A percentile compares a stretch with the other conserved stretches of the same genome.
These are phyloP conservation scores for Pythium aphanidermatum DNA, from an alignment of 352 stramenopile species.

Conservation along the genomic window DNA sequence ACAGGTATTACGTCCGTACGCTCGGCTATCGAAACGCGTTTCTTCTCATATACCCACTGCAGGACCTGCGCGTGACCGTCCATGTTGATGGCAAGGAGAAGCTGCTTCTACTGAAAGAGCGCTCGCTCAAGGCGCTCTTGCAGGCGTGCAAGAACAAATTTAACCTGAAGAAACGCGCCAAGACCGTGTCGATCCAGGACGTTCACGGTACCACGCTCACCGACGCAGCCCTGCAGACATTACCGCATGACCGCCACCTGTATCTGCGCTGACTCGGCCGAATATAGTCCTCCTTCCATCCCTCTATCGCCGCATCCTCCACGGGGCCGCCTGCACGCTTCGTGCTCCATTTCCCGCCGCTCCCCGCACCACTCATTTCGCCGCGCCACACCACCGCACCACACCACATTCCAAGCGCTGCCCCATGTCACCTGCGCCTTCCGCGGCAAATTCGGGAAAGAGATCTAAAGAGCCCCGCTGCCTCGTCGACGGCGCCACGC, in stretches of 20 bases:
- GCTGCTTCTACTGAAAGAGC: constrained; percentile 29
- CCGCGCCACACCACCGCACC: constrained; percentile 16
- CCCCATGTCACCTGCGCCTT: constrained; percentile 29
- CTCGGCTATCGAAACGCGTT: too few species aligned
- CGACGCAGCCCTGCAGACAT: constrained; percentile 14
- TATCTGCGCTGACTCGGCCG: constrained; percentile 29
- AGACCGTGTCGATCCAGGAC: constrained; percentile 25
- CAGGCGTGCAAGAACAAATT: constrained; percentile 36
- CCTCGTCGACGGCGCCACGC: constrained; percentile 40
- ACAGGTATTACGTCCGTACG: too few species aligned
- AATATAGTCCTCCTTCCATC: constrained; percentile 2
- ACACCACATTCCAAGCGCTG: constrained; percentile 22
- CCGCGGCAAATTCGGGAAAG: constrained; percentile 65
- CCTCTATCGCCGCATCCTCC: not conserved
- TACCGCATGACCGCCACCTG: constrained; percentile 27
- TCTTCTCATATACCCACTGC: not conserved
- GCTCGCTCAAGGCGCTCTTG: constrained; percentile 23
- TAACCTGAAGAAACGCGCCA: constrained; percentile 21
- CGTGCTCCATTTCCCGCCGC: not conserved
- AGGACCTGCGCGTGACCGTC: constrained; percentile 30
- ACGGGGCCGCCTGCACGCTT: not conserved
- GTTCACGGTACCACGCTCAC: constrained; percentile 23
- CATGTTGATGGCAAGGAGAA: constrained; percentile 30
- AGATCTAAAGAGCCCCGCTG: constrained; percentile 29
- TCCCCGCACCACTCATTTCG: constrained; percentile 13